A percentile compares a stretch with the other conserved stretches of the same genome.
These are phyloP conservation scores for Dryas alaskensis DNA, from an alignment of 306 rosid genomes.

Conservation along the genomic window DNA sequence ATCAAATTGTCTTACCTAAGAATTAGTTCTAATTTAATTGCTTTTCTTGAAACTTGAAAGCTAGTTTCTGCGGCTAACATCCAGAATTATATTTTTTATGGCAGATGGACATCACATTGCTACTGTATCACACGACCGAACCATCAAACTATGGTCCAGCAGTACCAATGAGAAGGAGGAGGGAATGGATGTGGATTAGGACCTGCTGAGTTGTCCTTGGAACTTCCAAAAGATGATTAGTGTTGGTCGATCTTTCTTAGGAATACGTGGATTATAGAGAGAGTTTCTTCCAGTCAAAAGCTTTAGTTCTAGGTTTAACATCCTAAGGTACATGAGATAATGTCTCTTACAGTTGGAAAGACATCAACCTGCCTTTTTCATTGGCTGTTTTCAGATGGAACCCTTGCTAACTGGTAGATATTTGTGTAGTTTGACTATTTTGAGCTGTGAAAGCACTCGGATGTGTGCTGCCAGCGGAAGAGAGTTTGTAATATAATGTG, in stretches of 20 bases:
- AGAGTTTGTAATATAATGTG: not conserved
- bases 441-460: not conserved
- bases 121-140: constrained; percentile 78
- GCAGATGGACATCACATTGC: constrained; percentile 76
- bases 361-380: not conserved
- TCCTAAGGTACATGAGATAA: not conserved
- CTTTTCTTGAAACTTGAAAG: constrained; percentile 7
- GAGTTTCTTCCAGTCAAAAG: not conserved
- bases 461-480: not conserved
- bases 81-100: constrained; percentile 16
- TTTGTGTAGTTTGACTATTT: no score
- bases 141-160: constrained; percentile 83
- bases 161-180: constrained; percentile 35
- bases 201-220: not conserved
- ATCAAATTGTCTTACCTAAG: not conserved
- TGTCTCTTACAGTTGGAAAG: not conserved
- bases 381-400: no score
- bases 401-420: no score
- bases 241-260: not conserved
- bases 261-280: not conserved
- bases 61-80: constrained; percentile 12
- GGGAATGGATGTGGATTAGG: constrained; percentile 64
- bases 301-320: not conserved
- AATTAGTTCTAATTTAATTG: not conserved
- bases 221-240: not conserved